A percentile compares a stretch with the other conserved stretches of the same genome.
Evolutionary conservation across 805 yeast genomes (phyloP).

Genomic region (Cyberlindnera subsufficiens): DNA sequence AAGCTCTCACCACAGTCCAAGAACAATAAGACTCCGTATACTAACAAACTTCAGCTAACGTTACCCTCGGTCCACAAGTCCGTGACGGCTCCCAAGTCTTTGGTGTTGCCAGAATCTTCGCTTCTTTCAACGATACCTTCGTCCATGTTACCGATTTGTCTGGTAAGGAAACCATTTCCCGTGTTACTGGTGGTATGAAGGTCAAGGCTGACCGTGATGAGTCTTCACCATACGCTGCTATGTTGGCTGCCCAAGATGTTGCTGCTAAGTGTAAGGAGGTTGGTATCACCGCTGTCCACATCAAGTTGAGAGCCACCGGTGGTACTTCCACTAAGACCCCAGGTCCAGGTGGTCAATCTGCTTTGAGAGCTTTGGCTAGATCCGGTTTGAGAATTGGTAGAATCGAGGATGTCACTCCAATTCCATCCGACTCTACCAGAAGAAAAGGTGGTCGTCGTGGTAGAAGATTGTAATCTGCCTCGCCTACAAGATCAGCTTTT

Average conservation of each 20-base stretch:
- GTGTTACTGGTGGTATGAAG: conserved; percentile 99
- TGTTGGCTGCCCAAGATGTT: conserved; percentile 99
- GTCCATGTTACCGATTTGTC: conserved; percentile 99
- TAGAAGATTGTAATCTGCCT: conserved; percentile 80
- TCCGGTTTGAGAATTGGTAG: conserved; percentile 99
- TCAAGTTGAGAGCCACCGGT: conserved; percentile 99
- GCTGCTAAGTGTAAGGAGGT: conserved; percentile 99
- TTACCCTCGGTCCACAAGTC: conserved; percentile 77
- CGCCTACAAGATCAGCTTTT: conserved; percentile 1
- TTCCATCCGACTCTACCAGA: conserved; percentile 99
- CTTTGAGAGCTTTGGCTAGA: conserved; percentile 98
- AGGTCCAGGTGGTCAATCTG: conserved; percentile 99
- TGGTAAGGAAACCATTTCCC: conserved; percentile 99
- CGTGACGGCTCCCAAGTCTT: conserved; percentile 98
- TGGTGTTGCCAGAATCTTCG: conserved; percentile 99
- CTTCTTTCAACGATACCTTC: conserved; percentile 99
- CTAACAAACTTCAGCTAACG: conserved; percentile 38
- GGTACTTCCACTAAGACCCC: conserved; percentile 99
- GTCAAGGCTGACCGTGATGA: conserved; percentile 99
- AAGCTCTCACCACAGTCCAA: no score
- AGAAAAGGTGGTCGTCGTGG: conserved; percentile 99
- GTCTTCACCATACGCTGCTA: conserved; percentile 99
- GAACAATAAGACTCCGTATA: conserved; percentile 1
- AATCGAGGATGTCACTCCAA: conserved; percentile 99
- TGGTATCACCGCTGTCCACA: conserved; percentile 99